Conservation (phyloP, 208 protist species). For the Acanthamoeba healyi region DNA sequence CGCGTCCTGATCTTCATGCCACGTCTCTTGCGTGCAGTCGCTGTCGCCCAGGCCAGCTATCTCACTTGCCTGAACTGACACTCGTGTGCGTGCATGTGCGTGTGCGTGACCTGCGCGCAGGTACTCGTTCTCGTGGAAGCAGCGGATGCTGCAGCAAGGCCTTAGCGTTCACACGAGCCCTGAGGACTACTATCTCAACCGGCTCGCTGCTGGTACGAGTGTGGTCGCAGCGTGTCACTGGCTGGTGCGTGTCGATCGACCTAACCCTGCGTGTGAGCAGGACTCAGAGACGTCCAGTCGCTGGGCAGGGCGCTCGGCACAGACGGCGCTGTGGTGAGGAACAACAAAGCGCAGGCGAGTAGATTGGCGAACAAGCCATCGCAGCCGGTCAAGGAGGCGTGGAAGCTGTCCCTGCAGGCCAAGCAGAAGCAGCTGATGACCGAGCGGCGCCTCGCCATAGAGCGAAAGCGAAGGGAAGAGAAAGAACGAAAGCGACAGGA, state of each 20-base stretch:
- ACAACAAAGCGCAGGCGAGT: too few species aligned
- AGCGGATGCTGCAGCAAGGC: not conserved
- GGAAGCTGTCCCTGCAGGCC: not conserved
- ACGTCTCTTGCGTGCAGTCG: not conserved
- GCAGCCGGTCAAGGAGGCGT: not conserved
- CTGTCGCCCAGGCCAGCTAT: too few species aligned
- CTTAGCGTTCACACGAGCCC: not conserved
- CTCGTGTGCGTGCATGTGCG: too few species aligned
- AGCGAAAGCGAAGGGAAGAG: conserved; percentile 1
- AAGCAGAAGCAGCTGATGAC: not conserved
- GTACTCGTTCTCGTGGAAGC: conserved; percentile 13
- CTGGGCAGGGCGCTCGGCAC: not conserved
- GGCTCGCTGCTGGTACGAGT: not conserved
- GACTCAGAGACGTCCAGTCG: not conserved
- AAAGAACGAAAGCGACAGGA: conserved; percentile 25
- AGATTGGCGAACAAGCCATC: too few species aligned
- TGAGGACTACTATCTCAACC: not conserved
- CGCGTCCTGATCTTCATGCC: not conserved
- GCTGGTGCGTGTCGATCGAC: too few species aligned
- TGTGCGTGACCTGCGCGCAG: too few species aligned
- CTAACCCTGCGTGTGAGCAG: not conserved
- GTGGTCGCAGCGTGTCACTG: too few species aligned
- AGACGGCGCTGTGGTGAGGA: not conserved
- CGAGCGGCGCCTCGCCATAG: not conserved
- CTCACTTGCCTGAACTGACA: too few species aligned